phyloP scores from a whole-genome alignment of 2,329 filamentous ascomycete species.

The Alternaria arborescens region DNA sequence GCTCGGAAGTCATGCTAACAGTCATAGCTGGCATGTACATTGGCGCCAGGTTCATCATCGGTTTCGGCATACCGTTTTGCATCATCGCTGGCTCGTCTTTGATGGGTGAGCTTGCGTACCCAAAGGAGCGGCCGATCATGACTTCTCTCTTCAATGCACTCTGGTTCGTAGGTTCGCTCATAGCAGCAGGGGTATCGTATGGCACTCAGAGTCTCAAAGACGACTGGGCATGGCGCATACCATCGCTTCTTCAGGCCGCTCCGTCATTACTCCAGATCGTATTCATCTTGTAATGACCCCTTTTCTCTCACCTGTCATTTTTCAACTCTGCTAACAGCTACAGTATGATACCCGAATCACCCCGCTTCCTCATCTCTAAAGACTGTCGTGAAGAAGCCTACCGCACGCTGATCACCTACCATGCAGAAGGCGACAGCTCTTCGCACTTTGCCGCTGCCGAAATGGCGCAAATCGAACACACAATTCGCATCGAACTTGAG shows the following conservation, averaged over 20 bases:
- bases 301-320: not conserved
- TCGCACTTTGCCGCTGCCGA: constrained; percentile 71
- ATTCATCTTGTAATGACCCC: constrained; percentile 65
- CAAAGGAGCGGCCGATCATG: constrained; percentile 70
- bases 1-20: constrained; percentile 9
- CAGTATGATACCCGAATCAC: constrained; percentile 67
- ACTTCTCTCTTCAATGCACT: constrained; percentile 73
- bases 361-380: constrained; percentile 70
- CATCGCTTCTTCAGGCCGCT: constrained; percentile 69
- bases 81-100: constrained; percentile 71
- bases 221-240: constrained; percentile 73
- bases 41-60: constrained; percentile 67
- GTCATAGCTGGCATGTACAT: constrained; percentile 58
- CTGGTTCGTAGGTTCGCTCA: constrained; percentile 66
- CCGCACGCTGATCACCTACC: constrained; percentile 67
- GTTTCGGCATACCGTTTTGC: constrained; percentile 71
- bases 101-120: constrained; percentile 71
- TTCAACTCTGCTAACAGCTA: not conserved
- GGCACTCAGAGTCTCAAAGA: constrained; percentile 66
- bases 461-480: constrained; percentile 71
- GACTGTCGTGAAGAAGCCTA: constrained; percentile 70
- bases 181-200: constrained; percentile 70
- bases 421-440: constrained; percentile 67
- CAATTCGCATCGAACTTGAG: constrained; percentile 65
- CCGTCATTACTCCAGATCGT: constrained; percentile 69